Evolutionary conservation across 257 asterid species (phyloP).

Genomic region (Linaria vulgaris): DNA sequence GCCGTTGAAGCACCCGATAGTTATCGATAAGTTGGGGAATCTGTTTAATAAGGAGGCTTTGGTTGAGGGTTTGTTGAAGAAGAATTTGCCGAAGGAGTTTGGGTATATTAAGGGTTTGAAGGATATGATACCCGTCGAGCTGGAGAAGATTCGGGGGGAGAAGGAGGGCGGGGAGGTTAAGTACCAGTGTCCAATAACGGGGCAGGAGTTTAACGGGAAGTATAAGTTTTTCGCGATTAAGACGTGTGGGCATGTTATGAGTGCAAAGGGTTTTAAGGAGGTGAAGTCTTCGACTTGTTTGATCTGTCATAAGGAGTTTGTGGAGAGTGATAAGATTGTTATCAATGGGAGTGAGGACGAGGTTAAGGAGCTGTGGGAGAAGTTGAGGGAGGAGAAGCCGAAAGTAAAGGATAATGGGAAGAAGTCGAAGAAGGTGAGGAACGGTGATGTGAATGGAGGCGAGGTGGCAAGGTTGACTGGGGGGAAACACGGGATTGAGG

Average conservation of each 20-base stretch:
- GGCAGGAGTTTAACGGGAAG: constrained; percentile 79
- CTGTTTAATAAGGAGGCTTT: constrained; percentile 85
- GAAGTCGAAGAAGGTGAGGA: constrained; percentile 62
- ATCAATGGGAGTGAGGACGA: constrained; percentile 90
- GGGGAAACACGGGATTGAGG: constrained; percentile 57
- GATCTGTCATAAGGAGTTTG: constrained; percentile 73
- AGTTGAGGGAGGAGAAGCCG: constrained; percentile 56
- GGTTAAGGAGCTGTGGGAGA: constrained; percentile 68
- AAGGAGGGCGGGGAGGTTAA: constrained; percentile 36
- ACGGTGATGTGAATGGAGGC: constrained; percentile 37
- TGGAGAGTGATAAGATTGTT: constrained; percentile 66
- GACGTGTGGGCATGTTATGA: constrained; percentile 84
- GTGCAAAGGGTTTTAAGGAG: constrained; percentile 88
- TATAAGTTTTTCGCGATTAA: constrained; percentile 63
- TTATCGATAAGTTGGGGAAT: constrained; percentile 78
- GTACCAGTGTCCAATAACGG: constrained; percentile 81
- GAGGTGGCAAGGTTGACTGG: constrained; percentile 54
- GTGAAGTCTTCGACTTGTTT: constrained; percentile 72
- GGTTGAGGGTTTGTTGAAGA: constrained; percentile 81
- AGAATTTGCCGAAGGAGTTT: constrained; percentile 77
- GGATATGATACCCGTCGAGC: constrained; percentile 80
- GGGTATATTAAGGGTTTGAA: constrained; percentile 82
- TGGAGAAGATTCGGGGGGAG: constrained; percentile 49
- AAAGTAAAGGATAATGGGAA: constrained; percentile 48
- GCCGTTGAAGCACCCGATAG: constrained; percentile 75